Percentiles rank a stretch among this genome's conserved stretches.
These are phyloP conservation scores for Tubosaeta sp. DNA, from an alignment of 768 basidiomycete genomes.

Conservation along the genomic window DNA sequence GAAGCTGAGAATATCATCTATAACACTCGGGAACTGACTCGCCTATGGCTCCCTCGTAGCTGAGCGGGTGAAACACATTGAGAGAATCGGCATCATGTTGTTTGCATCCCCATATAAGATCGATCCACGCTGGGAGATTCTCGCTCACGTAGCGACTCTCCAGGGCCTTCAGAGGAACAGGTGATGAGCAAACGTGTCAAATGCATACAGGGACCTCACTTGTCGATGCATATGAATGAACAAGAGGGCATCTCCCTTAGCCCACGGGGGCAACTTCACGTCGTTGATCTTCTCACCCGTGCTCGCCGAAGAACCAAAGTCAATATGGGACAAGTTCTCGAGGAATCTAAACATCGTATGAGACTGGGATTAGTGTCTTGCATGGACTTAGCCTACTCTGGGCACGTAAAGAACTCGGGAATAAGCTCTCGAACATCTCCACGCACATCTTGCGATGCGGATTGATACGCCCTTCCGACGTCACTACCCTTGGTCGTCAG, in stretches of 20 bases:
- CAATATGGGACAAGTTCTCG: conserved; percentile 72
- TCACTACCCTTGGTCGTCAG: conserved; percentile 44
- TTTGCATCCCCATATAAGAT: conserved; percentile 87
- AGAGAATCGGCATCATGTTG: conserved; percentile 72
- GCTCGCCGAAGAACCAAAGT: conserved; percentile 71
- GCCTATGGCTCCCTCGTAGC: conserved; percentile 90
- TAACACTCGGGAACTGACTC: conserved; percentile 2
- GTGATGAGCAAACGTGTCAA: not conserved
- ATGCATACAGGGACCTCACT: conserved; percentile 35
- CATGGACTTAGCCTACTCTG: conserved; percentile 49
- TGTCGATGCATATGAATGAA: conserved; percentile 77
- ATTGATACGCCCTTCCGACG: conserved; percentile 74
- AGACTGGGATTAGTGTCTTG: not conserved
- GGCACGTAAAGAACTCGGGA: conserved; percentile 82
- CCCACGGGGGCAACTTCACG: conserved; percentile 90
- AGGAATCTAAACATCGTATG: conserved; percentile 56
- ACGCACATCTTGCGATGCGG: conserved; percentile 79
- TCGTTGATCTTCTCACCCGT: conserved; percentile 79
- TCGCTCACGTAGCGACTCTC: conserved; percentile 87
- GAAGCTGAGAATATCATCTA: not conserved
- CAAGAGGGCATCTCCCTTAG: conserved; percentile 73
- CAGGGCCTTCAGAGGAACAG: conserved; percentile 51
- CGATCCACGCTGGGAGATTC: conserved; percentile 85
- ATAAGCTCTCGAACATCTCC: conserved; percentile 94
- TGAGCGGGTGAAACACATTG: conserved; percentile 91